Conservation (phyloP, 1,139 yeast species). For the Yamadazyma diddensiae region DNA sequence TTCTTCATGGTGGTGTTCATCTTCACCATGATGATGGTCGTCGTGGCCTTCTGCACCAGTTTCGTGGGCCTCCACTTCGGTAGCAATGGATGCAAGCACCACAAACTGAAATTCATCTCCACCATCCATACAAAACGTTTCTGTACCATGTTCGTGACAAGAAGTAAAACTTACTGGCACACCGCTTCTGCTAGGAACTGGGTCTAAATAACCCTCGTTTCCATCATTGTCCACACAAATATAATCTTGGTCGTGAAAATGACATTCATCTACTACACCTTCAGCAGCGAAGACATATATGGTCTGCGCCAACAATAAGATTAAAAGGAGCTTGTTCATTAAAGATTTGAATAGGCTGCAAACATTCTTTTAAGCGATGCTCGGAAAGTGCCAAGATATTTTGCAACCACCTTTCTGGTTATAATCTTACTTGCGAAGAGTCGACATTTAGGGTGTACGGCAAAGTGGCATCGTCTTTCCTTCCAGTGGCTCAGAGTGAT, state of each 20-base stretch:
- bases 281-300: constrained; percentile 1
- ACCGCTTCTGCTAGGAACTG: constrained; percentile 21
- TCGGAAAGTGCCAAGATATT: constrained; percentile 3
- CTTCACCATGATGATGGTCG: not conserved
- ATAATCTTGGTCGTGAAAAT: constrained; percentile 24
- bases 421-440: not conserved
- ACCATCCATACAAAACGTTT: constrained; percentile 22
- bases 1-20: constrained; percentile 2
- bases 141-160: constrained; percentile 28
- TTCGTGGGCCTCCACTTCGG: not conserved
- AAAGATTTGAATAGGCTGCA: not conserved
- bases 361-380: not conserved
- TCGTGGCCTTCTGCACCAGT: constrained; percentile 1
- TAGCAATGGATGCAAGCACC: constrained; percentile 3
- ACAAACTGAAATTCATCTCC: constrained; percentile 23
- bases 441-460: not conserved
- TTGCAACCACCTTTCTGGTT: constrained; percentile 3
- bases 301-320: constrained; percentile 1
- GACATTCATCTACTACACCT: constrained; percentile 19
- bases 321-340: not conserved
- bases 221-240: constrained; percentile 26
- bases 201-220: constrained; percentile 26
- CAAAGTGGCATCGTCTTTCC: no score
- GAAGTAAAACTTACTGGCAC: constrained; percentile 24
- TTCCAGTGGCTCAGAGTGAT: no score